Percentiles rank a stretch among this genome's conserved stretches.
These are phyloP conservation scores for Knoxdaviesia capensis DNA, from an alignment of 2,329 filamentous ascomycete genomes.

Conservation along the genomic window DNA sequence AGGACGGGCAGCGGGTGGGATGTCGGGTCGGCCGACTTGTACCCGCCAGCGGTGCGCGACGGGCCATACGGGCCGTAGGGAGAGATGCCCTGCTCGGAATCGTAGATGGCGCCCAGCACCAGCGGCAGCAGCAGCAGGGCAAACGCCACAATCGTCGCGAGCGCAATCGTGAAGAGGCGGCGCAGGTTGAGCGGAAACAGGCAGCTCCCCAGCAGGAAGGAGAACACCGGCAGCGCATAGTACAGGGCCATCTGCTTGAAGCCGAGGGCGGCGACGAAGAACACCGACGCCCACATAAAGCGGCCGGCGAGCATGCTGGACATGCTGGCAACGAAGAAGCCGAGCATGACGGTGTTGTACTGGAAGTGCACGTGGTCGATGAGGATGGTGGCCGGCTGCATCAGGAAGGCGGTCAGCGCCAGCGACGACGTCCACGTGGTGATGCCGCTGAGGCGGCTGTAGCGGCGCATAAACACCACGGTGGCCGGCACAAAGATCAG, in stretches of 20 bases:
- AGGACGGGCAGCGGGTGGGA: slow-evolving; percentile 2
- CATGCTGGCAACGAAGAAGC: slow-evolving; percentile 67
- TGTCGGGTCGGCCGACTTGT: no score
- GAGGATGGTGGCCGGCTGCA: slow-evolving; percentile 79
- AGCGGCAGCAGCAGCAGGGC: slow-evolving; percentile 57
- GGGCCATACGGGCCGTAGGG: slow-evolving; percentile 24
- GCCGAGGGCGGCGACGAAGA: slow-evolving; percentile 82
- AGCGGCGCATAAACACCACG: slow-evolving; percentile 69
- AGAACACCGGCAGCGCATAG: slow-evolving; percentile 84
- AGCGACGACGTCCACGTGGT: slow-evolving; percentile 68
- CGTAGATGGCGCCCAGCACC: slow-evolving; percentile 48
- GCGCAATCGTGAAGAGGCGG: slow-evolving; percentile 54
- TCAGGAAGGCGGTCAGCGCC: slow-evolving; percentile 70
- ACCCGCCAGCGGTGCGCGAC: no score
- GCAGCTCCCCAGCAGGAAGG: slow-evolving; percentile 75
- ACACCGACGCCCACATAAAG: slow-evolving; percentile 73
- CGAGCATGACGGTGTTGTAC: slow-evolving; percentile 98
- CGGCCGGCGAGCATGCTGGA: slow-evolving; percentile 75
- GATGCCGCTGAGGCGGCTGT: slow-evolving; percentile 55
- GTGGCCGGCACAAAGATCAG: slow-evolving; percentile 71
- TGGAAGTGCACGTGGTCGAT: slow-evolving; percentile 95
- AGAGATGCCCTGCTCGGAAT: slow-evolving; percentile 43
- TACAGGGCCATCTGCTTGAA: slow-evolving; percentile 99
- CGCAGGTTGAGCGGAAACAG: slow-evolving; percentile 52
- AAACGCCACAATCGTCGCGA: slow-evolving; percentile 56